These are phyloP conservation scores for Penicillium expansum DNA, from an alignment of 2,329 filamentous ascomycete species.

Conservation along the genomic window DNA sequence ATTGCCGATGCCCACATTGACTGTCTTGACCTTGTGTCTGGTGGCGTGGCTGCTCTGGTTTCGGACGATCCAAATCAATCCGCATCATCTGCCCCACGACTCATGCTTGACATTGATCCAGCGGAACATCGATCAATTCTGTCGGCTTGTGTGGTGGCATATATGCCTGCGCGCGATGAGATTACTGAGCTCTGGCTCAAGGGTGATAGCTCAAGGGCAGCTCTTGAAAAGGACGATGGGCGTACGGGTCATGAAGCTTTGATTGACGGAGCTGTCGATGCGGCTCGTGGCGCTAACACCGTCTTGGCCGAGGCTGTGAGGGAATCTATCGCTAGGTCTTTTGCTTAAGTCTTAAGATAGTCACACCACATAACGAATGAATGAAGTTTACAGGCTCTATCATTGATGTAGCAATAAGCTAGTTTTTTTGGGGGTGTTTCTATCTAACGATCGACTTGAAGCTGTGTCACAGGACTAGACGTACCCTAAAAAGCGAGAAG, in stretches of 20 bases:
- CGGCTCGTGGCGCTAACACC: constrained; percentile 57
- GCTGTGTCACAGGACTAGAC: not conserved
- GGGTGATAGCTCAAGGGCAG: constrained; percentile 55
- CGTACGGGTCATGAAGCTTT: constrained; percentile 50
- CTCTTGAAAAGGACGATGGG: constrained; percentile 34
- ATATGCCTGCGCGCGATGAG: constrained; percentile 82
- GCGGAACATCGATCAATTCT: constrained; percentile 74
- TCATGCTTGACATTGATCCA: constrained; percentile 75
- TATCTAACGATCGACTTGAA: not conserved
- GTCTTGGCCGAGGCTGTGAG: constrained; percentile 62
- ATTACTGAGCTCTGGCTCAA: constrained; percentile 95
- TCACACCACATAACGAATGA: constrained; percentile 20
- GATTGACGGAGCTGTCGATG: constrained; percentile 62
- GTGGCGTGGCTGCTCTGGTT: constrained; percentile 82
- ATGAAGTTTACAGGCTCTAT: constrained; percentile 14
- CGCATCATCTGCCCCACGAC: constrained; percentile 26
- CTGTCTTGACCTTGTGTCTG: constrained; percentile 84
- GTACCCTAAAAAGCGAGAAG: not conserved
- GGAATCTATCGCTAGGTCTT: constrained; percentile 52
- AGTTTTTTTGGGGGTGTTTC: not conserved
- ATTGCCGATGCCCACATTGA: constrained; percentile 94
- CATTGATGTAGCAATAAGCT: not conserved
- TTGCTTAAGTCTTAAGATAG: constrained; percentile 22
- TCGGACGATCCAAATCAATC: constrained; percentile 30
- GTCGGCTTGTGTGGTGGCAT: constrained; percentile 86